Percentiles rank a stretch among this genome's conserved stretches.
These are phyloP conservation scores for Saturnispora quitensis DNA, from an alignment of 805 yeast species.

Conservation along the genomic window DNA sequence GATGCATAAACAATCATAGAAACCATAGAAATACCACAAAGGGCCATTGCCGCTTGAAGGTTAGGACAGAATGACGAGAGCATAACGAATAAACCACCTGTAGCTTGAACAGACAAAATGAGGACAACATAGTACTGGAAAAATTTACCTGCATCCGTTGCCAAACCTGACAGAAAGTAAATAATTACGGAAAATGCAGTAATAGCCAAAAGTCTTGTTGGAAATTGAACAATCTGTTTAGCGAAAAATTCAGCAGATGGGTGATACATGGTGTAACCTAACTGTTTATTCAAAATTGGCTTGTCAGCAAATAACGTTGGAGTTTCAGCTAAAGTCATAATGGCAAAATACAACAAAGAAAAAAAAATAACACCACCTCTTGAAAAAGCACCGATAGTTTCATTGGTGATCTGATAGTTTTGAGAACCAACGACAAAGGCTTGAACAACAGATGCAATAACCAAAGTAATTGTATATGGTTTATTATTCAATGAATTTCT, in stretches of 20 bases:
- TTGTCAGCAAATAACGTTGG: constrained; percentile 49
- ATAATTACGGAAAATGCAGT: constrained; percentile 35
- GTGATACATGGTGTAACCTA: constrained; percentile 52
- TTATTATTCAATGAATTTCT: constrained; percentile 49
- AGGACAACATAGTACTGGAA: constrained; percentile 22
- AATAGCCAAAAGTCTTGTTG: constrained; percentile 43
- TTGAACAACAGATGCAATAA: constrained; percentile 44
- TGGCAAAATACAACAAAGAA: constrained; percentile 49
- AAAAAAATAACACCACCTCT: constrained; percentile 59
- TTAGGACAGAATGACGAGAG: constrained; percentile 42
- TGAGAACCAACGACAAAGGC: constrained; percentile 54
- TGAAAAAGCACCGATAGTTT: constrained; percentile 26
- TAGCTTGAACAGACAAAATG: constrained; percentile 28
- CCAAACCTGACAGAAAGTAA: constrained; percentile 47
- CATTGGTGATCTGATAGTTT: constrained; percentile 13
- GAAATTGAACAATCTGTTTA: constrained; percentile 46
- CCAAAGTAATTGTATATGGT: constrained; percentile 40
- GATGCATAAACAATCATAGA: constrained; percentile 53
- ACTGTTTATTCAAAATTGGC: constrained; percentile 56
- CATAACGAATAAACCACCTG: constrained; percentile 44
- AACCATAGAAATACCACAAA: constrained; percentile 48
- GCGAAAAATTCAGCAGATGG: constrained; percentile 60
- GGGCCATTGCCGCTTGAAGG: constrained; percentile 47
- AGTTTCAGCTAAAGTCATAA: constrained; percentile 55
- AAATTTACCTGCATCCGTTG: constrained; percentile 45